Conservation (phyloP, 148 eudicot species). For the Fagopyrum tataricum region DNA sequence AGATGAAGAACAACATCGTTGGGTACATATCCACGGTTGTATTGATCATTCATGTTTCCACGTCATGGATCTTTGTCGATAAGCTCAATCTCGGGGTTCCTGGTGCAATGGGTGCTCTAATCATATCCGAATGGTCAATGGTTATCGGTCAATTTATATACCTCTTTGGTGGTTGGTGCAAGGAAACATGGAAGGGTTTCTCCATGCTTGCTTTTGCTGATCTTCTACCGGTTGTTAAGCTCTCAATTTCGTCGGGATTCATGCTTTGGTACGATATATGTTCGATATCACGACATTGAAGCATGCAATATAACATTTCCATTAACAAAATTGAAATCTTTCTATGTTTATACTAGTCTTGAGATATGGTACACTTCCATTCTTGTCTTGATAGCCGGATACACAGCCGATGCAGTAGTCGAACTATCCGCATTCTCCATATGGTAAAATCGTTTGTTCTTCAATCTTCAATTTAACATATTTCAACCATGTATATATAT, state of each 20-base stretch:
- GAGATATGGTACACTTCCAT: no score
- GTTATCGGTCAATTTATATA: neutral
- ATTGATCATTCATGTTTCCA: conserved; percentile 31
- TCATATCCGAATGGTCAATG: neutral
- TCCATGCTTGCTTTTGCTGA: no score
- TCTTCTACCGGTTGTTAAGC: no score
- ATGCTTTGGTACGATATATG: neutral
- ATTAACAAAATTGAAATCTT: neutral
- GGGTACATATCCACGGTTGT: conserved; percentile 35
- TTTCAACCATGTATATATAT: no score
- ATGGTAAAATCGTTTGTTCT: neutral
- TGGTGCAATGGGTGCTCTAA: neutral
- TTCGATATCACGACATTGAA: neutral
- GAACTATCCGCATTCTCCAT: no score
- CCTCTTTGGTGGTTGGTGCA: neutral
- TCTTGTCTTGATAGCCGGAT: no score
- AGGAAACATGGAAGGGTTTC: neutral
- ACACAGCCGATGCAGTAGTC: no score
- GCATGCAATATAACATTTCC: no score
- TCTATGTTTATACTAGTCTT: no score
- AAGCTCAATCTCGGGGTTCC: neutral
- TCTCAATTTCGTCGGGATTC: neutral
- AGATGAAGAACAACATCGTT: conserved; percentile 41
- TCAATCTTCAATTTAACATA: no score
- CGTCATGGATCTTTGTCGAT: conserved; percentile 39